phyloP scores from a whole-genome alignment of 371 early-diverging fungal genomes.

The Apophysomyces elegans region DNA sequence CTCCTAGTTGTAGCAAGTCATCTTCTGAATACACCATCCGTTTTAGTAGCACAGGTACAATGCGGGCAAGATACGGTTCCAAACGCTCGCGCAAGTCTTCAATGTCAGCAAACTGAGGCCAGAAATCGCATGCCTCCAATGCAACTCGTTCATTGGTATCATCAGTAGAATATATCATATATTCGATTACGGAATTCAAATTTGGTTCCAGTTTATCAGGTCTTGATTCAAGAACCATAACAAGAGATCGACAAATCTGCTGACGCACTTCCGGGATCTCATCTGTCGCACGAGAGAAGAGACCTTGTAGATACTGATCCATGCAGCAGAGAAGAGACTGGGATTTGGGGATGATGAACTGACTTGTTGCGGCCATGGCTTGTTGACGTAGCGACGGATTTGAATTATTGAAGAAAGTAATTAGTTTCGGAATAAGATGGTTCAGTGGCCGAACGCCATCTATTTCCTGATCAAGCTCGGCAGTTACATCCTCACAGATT shows the following conservation, averaged over 20 bases:
- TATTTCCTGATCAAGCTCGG: constrained; percentile 73
- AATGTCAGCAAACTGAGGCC: constrained; percentile 89
- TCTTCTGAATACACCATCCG: constrained; percentile 92
- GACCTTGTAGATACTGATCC: constrained; percentile 71
- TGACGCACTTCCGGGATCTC: constrained; percentile 74
- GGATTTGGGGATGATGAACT: constrained; percentile 72
- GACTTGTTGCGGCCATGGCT: constrained; percentile 79
- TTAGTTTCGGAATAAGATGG: constrained; percentile 81
- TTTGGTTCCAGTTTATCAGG: constrained; percentile 81
- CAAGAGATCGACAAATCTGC: constrained; percentile 88
- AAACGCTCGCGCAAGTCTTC: constrained; percentile 72
- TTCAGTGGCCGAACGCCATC: constrained; percentile 72
- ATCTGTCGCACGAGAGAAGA: constrained; percentile 80
- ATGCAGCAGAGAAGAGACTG: constrained; percentile 67
- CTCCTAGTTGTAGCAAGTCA: constrained; percentile 76
- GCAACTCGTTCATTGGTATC: constrained; percentile 83
- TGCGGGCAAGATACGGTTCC: constrained; percentile 70
- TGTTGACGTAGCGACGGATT: constrained; percentile 69
- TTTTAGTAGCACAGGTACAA: constrained; percentile 85
- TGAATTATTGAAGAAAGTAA: constrained; percentile 74
- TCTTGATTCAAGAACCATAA: constrained; percentile 79
- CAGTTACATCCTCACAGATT: constrained; percentile 90
- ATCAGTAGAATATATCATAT: constrained; percentile 89
- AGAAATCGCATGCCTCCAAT: constrained; percentile 96
- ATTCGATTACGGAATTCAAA: constrained; percentile 79